Evolutionary conservation across 495 filamentous ascomycete genomes (phyloP).

Genomic region (Parmelia sp.): DNA sequence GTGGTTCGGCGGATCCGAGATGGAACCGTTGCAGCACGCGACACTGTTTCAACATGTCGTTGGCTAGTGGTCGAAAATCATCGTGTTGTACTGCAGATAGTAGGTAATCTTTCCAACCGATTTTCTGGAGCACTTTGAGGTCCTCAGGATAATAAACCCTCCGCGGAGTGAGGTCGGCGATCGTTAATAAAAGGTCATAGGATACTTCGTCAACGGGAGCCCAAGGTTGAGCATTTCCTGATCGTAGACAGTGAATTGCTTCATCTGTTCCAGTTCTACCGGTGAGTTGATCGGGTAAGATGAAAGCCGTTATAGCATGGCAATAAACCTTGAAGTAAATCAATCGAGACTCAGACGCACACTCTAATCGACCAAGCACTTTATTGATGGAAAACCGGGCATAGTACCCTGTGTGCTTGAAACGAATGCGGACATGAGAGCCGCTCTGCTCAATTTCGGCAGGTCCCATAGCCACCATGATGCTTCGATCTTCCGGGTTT

Average conservation of each 20-base stretch:
- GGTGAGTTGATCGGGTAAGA: conserved; percentile 52
- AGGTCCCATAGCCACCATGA: conserved; percentile 48
- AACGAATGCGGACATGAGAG: conserved; percentile 40
- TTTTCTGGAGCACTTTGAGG: conserved; percentile 43
- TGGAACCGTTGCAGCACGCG: conserved; percentile 32
- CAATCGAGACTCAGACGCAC: conserved; percentile 12
- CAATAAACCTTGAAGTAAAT: conserved; percentile 43
- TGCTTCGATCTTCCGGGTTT: conserved; percentile 32
- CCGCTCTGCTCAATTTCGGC: conserved; percentile 21
- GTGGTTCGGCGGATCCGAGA: background rate
- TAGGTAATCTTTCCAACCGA: conserved; percentile 40
- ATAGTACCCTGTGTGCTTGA: conserved; percentile 33
- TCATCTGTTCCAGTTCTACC: conserved; percentile 57
- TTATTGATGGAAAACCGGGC: conserved; percentile 43
- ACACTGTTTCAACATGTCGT: conserved; percentile 38
- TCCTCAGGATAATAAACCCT: conserved; percentile 52
- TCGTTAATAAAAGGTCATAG: conserved; percentile 32
- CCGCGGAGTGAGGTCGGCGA: conserved; percentile 47
- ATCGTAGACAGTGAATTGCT: conserved; percentile 42
- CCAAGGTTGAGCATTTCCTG: conserved; percentile 50
- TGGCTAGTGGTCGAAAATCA: conserved; percentile 35
- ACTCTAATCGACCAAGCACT: conserved; percentile 41
- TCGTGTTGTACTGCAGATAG: conserved; percentile 51
- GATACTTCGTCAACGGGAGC: conserved; percentile 38
- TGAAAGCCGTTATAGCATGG: conserved; percentile 57